Conservation (phyloP, 257 asterid species). For the Nicotiana noctiflora region DNA sequence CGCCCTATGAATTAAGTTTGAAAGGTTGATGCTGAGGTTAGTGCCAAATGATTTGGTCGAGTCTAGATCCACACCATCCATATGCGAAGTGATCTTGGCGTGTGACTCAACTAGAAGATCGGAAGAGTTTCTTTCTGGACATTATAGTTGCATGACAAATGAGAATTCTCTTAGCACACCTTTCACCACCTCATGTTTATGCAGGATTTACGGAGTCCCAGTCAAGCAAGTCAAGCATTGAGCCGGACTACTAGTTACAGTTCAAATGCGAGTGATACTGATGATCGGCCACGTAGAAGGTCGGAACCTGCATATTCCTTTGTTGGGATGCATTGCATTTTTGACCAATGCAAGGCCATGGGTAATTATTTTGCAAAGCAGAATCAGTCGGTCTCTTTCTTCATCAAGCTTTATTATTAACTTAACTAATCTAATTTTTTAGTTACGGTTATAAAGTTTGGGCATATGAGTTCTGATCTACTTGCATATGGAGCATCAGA, state of each 20-base stretch:
- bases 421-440: slow-evolving; percentile 20
- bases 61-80: not conserved
- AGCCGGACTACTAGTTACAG: slow-evolving; percentile 65
- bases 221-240: slow-evolving; percentile 40
- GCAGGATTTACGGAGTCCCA: slow-evolving; percentile 55
- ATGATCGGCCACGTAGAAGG: slow-evolving; percentile 63
- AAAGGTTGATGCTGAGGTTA: not conserved
- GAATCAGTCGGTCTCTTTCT: not conserved
- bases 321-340: slow-evolving; percentile 99
- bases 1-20: not conserved
- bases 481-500: slow-evolving; percentile 98
- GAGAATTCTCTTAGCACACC: not conserved
- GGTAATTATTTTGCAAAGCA: slow-evolving; percentile 37
- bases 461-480: slow-evolving; percentile 91
- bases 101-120: not conserved
- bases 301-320: slow-evolving; percentile 93
- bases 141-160: not conserved
- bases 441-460: slow-evolving; percentile 94
- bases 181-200: not conserved
- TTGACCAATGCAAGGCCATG: slow-evolving; percentile 98
- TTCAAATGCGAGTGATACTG: slow-evolving; percentile 63
- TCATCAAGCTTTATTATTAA: slow-evolving; percentile 1
- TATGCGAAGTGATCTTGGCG: not conserved
- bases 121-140: not conserved
- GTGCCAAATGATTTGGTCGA: not conserved